These are phyloP conservation scores for Achaetomiella virescens DNA, from an alignment of 495 filamentous ascomycete genomes.

Conservation along the genomic window DNA sequence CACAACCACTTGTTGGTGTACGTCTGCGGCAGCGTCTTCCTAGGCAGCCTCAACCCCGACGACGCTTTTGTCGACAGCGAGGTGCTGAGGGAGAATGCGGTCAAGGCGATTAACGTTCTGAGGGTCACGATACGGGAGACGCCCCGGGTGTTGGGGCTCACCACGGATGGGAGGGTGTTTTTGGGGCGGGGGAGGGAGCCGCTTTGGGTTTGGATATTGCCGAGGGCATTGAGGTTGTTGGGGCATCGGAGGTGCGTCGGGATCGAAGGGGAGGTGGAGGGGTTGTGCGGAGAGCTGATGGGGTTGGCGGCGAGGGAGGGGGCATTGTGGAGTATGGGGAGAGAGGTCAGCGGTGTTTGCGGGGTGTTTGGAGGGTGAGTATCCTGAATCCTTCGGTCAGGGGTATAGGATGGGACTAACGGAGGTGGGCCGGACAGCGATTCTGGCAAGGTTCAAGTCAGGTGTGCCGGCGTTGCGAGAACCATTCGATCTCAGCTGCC, in stretches of 20 bases:
- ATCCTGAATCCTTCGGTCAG: background rate
- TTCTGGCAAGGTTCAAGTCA: slow-evolving; percentile 16
- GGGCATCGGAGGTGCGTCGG: slow-evolving; percentile 39
- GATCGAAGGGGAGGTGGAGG: slow-evolving; percentile 43
- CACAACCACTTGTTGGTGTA: slow-evolving; percentile 78
- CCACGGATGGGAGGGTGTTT: slow-evolving; percentile 30
- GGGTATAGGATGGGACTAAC: background rate
- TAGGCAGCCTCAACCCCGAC: slow-evolving; percentile 57
- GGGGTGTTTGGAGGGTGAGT: slow-evolving; percentile 35
- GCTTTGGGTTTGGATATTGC: slow-evolving; percentile 74
- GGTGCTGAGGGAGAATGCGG: slow-evolving; percentile 55
- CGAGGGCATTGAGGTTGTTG: slow-evolving; percentile 53
- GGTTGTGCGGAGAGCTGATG: slow-evolving; percentile 43
- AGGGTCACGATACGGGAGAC: slow-evolving; percentile 64
- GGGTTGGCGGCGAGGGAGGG: slow-evolving; percentile 31
- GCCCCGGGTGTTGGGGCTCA: slow-evolving; percentile 60
- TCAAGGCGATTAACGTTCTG: slow-evolving; percentile 60
- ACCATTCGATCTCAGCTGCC: slow-evolving; percentile 20
- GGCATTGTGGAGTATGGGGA: slow-evolving; percentile 42
- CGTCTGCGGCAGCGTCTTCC: slow-evolving; percentile 72
- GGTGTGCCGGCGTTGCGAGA: background rate
- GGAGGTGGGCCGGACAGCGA: slow-evolving; percentile 9
- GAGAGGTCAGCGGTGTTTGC: slow-evolving; percentile 40
- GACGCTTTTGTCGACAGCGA: slow-evolving; percentile 53
- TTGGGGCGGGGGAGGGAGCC: slow-evolving; percentile 52